Percentiles rank a stretch among this genome's conserved stretches.
Conservation (phyloP, 139 green algal species). For the Chlorella sorokiniana region DNA sequence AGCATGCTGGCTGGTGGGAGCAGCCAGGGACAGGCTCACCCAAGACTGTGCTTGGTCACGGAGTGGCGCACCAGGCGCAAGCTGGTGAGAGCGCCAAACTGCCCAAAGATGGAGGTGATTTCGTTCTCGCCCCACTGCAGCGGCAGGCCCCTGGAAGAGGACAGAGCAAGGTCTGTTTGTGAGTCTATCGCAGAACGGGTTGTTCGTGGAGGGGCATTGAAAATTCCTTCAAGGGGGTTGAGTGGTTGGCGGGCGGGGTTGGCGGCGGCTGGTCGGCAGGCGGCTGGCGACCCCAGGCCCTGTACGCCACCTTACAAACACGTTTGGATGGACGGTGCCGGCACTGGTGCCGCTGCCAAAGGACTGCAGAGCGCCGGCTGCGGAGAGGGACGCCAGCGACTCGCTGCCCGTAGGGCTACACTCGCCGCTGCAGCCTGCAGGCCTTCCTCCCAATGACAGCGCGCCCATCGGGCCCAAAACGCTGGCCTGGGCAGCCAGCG, state of each 20-base stretch:
- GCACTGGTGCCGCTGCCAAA: background rate
- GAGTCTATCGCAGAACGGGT: too few relatives aligned
- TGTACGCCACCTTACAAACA: conserved; percentile 32
- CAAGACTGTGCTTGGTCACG: conserved; percentile 43
- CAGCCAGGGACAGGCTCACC: conserved; percentile 20
- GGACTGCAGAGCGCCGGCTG: background rate
- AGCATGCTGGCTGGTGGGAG: too few relatives aligned
- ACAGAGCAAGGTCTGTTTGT: too few relatives aligned
- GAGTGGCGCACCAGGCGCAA: conserved; percentile 44
- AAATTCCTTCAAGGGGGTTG: too few relatives aligned
- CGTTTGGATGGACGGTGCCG: conserved; percentile 24
- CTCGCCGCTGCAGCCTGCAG: too few relatives aligned
- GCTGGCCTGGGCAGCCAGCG: too few relatives aligned
- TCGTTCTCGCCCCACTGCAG: conserved; percentile 44
- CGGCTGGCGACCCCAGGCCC: background rate
- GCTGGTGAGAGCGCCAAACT: conserved; percentile 35
- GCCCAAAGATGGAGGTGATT: conserved; percentile 39
- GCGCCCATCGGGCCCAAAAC: too few relatives aligned
- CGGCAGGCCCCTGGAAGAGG: conserved; percentile 33
- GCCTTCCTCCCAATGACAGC: too few relatives aligned
- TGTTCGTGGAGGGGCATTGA: too few relatives aligned
- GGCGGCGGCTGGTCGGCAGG: background rate
- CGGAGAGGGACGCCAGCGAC: background rate
- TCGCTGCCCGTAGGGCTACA: background rate
- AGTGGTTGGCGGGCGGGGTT: background rate